phyloP scores from a whole-genome alignment of 306 rosid species.

The Oxytropis ochrocephala region DNA sequence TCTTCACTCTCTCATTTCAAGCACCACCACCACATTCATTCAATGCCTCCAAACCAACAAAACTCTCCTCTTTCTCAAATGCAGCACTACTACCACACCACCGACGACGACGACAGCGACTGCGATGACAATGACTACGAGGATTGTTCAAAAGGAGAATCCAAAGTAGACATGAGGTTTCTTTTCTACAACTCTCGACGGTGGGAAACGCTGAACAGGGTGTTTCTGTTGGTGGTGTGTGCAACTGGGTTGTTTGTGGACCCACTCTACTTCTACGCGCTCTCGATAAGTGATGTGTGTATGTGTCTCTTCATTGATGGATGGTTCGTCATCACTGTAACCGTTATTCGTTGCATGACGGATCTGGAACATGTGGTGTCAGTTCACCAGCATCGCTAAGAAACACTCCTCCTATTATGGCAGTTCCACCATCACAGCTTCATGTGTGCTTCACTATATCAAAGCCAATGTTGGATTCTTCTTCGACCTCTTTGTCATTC shows the following conservation, averaged over 20 bases:
- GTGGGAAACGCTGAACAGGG: no score
- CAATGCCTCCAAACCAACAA: constrained; percentile 36
- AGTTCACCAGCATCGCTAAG: constrained; percentile 53
- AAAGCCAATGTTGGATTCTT: constrained; percentile 52
- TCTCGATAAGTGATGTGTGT: no score
- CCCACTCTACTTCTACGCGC: no score
- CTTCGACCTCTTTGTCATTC: constrained; percentile 77
- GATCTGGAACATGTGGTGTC: constrained; percentile 96
- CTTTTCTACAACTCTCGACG: no score
- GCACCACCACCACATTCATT: no score
- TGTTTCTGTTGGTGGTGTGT: no score
- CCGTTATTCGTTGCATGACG: constrained; percentile 90
- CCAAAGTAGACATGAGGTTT: background rate
- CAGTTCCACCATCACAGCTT: background rate
- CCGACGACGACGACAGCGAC: background rate
- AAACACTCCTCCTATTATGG: constrained; percentile 23
- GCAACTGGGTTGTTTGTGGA: no score
- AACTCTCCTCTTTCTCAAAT: constrained; percentile 32
- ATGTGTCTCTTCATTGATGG: no score
- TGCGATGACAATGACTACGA: background rate
- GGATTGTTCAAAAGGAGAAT: background rate
- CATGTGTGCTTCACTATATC: constrained; percentile 39
- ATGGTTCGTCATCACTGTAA: no score
- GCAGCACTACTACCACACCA: constrained; percentile 15
- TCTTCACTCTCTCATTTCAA: no score